phyloP scores from a whole-genome alignment of 805 yeast species.

The Tetrapisispora namnaoensis region DNA sequence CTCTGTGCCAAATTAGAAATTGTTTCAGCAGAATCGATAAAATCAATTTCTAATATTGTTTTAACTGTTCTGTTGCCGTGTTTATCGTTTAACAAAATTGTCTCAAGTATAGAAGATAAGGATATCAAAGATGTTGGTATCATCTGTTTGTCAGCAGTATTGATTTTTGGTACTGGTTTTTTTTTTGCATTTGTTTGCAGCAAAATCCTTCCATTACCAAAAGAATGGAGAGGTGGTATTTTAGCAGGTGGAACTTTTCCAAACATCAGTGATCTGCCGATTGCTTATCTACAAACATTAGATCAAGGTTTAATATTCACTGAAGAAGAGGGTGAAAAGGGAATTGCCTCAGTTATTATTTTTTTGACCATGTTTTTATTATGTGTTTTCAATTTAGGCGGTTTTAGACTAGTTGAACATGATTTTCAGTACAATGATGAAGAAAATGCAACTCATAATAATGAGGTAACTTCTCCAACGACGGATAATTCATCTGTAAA shows the following conservation, averaged over 20 bases:
- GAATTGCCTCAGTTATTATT: constrained; percentile 77
- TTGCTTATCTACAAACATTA: constrained; percentile 64
- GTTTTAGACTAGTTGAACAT: constrained; percentile 55
- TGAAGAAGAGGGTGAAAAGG: constrained; percentile 51
- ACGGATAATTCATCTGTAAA: not conserved
- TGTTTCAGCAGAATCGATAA: constrained; percentile 49
- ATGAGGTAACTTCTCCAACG: not conserved
- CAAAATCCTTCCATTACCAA: constrained; percentile 40
- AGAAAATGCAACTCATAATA: constrained; percentile 10
- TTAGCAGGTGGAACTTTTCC: constrained; percentile 63
- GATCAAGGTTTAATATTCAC: constrained; percentile 52
- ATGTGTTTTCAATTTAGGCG: constrained; percentile 66
- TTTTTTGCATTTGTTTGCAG: constrained; percentile 32
- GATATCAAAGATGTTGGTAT: constrained; percentile 67
- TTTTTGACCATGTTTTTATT: constrained; percentile 59
- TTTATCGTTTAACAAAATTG: constrained; percentile 53
- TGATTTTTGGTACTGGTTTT: constrained; percentile 44
- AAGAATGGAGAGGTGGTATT: constrained; percentile 62
- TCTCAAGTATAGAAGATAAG: constrained; percentile 46
- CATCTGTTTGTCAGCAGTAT: constrained; percentile 40
- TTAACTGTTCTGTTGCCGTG: constrained; percentile 57
- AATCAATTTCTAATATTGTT: constrained; percentile 55
- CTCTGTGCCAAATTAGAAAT: constrained; percentile 47
- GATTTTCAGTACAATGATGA: constrained; percentile 43
- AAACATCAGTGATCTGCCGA: constrained; percentile 68